Conservation (phyloP, 768 basidiomycete species). For the Podaxis sp. region DNA sequence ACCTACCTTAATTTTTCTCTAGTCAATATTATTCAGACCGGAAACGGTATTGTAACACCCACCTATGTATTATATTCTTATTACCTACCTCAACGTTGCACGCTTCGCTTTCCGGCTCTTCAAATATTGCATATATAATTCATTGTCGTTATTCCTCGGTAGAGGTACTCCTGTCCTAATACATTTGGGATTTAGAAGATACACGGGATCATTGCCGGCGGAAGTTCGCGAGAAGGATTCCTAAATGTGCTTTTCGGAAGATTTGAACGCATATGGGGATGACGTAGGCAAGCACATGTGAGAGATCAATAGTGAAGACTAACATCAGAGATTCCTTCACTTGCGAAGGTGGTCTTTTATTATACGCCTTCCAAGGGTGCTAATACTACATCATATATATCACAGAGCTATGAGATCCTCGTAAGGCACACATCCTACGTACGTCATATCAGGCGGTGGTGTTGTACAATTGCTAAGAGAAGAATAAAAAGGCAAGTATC, state of each 20-base stretch:
- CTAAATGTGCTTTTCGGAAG: background rate
- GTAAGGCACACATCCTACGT: background rate
- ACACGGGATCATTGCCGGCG: background rate
- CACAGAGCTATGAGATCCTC: background rate
- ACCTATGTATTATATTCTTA: conserved; percentile 6
- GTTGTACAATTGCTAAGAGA: background rate
- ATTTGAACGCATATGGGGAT: background rate
- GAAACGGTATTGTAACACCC: conserved; percentile 3
- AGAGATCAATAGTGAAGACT: background rate
- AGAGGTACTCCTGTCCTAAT: background rate
- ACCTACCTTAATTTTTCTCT: background rate
- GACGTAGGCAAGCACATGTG: background rate
- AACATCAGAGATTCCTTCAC: too few species aligned
- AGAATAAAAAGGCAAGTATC: background rate
- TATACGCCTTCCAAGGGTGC: too few species aligned
- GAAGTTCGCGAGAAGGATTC: background rate
- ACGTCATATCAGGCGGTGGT: background rate
- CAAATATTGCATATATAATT: conserved; percentile 6
- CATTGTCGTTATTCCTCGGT: background rate
- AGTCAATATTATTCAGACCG: background rate
- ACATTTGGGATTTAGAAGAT: conserved; percentile 2
- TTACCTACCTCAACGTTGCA: background rate
- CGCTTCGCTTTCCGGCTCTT: background rate
- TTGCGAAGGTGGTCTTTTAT: too few species aligned
- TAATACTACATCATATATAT: too few species aligned